A percentile compares a stretch with the other conserved stretches of the same genome.
Conservation (phyloP, 805 yeast genomes). For the Metschnikowia gelsemii region DNA sequence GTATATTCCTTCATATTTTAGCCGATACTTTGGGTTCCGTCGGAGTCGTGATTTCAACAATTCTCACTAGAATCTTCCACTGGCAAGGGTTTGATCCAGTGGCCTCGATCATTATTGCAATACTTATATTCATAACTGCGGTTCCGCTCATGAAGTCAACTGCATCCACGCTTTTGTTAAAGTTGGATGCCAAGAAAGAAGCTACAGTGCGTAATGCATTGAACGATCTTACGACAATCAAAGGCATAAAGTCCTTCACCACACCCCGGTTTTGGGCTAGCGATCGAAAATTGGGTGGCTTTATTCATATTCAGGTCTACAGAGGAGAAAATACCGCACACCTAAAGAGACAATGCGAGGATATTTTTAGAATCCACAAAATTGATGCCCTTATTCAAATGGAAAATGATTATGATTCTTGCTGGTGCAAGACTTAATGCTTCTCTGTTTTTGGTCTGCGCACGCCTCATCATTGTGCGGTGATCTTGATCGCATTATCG, state of each 20-base stretch:
- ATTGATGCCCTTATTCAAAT: constrained; percentile 65
- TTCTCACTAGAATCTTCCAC: constrained; percentile 62
- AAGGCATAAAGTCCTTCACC: constrained; percentile 82
- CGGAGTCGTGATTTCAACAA: constrained; percentile 90
- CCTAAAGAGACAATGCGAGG: constrained; percentile 60
- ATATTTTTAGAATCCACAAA: constrained; percentile 47
- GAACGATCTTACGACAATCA: constrained; percentile 63
- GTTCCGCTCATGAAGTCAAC: constrained; percentile 82
- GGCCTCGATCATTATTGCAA: constrained; percentile 84
- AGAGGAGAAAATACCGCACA: constrained; percentile 63
- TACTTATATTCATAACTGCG: constrained; percentile 76
- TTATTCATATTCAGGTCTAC: constrained; percentile 74
- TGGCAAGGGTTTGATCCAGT: constrained; percentile 88
- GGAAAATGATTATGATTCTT: constrained; percentile 59
- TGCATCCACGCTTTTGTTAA: constrained; percentile 66
- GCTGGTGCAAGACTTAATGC: constrained; percentile 55
- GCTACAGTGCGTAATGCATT: constrained; percentile 60
- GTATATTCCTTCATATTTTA: constrained; percentile 86
- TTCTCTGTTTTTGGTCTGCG: constrained; percentile 5
- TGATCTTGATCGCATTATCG: not conserved
- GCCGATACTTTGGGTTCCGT: constrained; percentile 98
- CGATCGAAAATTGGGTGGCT: constrained; percentile 49
- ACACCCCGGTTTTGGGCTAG: constrained; percentile 92
- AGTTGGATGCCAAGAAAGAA: constrained; percentile 60
- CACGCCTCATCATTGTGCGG: constrained; percentile 17